Percentiles rank a stretch among this genome's conserved stretches.
These are phyloP conservation scores for Lactarius vividus DNA, from an alignment of 768 basidiomycete genomes.

Conservation along the genomic window DNA sequence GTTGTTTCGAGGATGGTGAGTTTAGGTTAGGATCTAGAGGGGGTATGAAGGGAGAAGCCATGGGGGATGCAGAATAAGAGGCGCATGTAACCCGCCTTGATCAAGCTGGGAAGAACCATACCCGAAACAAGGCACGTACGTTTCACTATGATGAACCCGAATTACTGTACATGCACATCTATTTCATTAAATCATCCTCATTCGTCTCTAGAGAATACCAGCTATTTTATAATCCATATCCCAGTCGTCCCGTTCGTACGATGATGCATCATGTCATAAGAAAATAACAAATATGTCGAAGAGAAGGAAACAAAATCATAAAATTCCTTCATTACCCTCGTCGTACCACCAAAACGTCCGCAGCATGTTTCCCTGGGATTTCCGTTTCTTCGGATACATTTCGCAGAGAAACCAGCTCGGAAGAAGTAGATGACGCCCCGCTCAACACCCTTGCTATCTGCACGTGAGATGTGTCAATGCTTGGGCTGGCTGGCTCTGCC, in stretches of 20 bases:
- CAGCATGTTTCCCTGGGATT: neutral
- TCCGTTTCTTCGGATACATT: neutral
- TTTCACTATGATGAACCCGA: neutral
- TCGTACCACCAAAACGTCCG: conserved; percentile 13
- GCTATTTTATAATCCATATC: neutral
- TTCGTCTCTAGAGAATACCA: neutral
- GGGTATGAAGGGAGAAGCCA: conserved; percentile 27
- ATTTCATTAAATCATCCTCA: neutral
- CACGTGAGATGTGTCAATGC: conserved; percentile 10
- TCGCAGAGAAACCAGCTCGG: conserved; percentile 11
- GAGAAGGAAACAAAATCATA: neutral
- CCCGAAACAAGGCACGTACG: conserved; percentile 23
- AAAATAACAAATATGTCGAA: neutral
- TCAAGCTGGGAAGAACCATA: conserved; percentile 23
- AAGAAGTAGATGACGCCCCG: conserved; percentile 12
- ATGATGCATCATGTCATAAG: neutral
- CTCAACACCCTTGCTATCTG: conserved; percentile 17
- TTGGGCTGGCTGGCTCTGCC: conserved; percentile 58
- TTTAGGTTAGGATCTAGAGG: conserved; percentile 15
- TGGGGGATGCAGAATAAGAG: conserved; percentile 24
- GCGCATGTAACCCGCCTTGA: conserved; percentile 24
- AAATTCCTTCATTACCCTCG: neutral
- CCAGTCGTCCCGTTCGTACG: neutral
- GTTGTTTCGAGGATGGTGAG: conserved; percentile 30
- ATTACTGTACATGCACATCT: neutral